Conservation (phyloP, 2,329 filamentous ascomycete genomes). For the Neocatenulostroma microsporum region DNA sequence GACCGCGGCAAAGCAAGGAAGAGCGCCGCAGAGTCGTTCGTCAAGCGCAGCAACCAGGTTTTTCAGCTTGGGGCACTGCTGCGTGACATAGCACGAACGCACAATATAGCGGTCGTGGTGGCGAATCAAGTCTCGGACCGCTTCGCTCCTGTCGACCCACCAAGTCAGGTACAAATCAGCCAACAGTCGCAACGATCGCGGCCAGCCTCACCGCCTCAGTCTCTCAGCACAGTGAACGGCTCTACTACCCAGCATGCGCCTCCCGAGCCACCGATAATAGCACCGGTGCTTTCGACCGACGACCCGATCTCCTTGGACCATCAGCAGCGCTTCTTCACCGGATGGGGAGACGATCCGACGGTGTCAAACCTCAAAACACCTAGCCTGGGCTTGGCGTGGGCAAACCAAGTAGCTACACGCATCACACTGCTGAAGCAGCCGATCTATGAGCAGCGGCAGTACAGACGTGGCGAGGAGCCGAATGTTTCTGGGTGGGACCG, state of each 20-base stretch:
- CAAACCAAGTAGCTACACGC: conserved; percentile 76
- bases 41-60: conserved; percentile 67
- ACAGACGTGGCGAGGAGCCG: conserved; percentile 33
- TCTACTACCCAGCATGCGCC: background rate
- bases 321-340: conserved; percentile 90
- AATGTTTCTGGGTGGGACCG: conserved; percentile 57
- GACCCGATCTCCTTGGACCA: conserved; percentile 69
- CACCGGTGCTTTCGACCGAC: conserved; percentile 31
- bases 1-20: conserved; percentile 42
- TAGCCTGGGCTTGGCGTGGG: conserved; percentile 80
- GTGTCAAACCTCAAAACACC: conserved; percentile 64
- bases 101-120: conserved; percentile 77
- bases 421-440: conserved; percentile 72
- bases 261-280: background rate
- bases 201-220: conserved; percentile 14
- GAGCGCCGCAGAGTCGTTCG: conserved; percentile 49
- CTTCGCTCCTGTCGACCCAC: conserved; percentile 41
- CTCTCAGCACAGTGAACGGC: background rate
- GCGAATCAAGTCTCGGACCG: conserved; percentile 94
- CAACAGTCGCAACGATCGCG: conserved; percentile 13
- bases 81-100: conserved; percentile 62
- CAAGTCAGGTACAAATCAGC: conserved; percentile 6
- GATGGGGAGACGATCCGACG: conserved; percentile 65
- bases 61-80: conserved; percentile 68
- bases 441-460: conserved; percentile 36